Evolutionary conservation across 192 early-diverging fungal genomes (phyloP).

Genomic region (Geranomyces michiganensis): DNA sequence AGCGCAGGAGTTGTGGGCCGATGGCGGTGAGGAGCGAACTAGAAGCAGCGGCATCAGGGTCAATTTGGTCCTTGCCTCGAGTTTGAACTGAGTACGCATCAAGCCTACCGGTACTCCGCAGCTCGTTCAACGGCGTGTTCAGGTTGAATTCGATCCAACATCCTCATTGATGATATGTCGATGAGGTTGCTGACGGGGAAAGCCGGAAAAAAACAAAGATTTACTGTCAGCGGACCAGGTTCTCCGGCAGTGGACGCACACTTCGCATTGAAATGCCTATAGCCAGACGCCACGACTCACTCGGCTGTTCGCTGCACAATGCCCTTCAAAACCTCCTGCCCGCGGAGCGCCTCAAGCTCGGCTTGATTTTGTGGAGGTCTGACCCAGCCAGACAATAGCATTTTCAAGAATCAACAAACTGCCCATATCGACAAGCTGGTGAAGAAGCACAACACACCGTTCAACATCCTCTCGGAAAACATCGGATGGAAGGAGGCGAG

Average conservation of each 20-base stretch:
- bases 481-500: conserved; percentile 13
- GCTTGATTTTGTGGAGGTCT: conserved; percentile 13
- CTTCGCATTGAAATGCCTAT: too few species aligned
- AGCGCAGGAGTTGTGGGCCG: conserved; percentile 11
- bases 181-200: conserved; percentile 44
- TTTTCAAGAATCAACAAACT: background rate
- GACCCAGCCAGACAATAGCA: background rate
- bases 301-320: conserved; percentile 49
- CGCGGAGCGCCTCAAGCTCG: conserved; percentile 19
- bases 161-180: conserved; percentile 46
- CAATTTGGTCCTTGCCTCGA: background rate
- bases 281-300: conserved; percentile 14
- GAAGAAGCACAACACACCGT: background rate
- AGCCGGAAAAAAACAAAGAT: too few species aligned
- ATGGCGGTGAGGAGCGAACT: conserved; percentile 15
- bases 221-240: too few species aligned
- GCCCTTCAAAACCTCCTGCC: conserved; percentile 42
- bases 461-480: conserved; percentile 4
- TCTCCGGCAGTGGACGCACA: background rate
- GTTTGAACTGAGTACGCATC: background rate
- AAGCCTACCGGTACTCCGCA: conserved; percentile 38
- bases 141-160: conserved; percentile 46
- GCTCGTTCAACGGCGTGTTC: conserved; percentile 45
- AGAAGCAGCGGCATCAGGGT: background rate
- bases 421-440: background rate